Base-by-base conservation (phyloP, 306 rosid genomes). In the Echinosophora koreensis region DNA sequence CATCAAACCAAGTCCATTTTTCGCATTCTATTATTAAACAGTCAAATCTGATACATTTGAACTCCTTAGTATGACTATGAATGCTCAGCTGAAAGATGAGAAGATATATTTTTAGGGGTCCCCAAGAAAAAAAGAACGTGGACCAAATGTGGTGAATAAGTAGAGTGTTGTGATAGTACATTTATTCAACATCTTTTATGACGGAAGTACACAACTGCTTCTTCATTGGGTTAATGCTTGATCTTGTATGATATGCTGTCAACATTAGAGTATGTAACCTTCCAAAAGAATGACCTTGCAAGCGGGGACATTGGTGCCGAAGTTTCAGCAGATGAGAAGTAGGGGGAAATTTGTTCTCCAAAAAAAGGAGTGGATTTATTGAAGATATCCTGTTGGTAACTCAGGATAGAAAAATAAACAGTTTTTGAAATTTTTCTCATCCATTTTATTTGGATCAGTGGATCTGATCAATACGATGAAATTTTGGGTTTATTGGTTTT, bases 1-100 rank as follows among this genome's bases (percentile, higher is more conserved):
- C 68, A 41, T 22, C 22, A 77, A 77, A 62, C 59, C 52, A 27
- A 46, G 27, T 51, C 57, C 47, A 59, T 22, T 59, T 46, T 59
- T 78, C 13, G 47, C 30, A 78, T 70, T 37, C 46, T 16, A 70
- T 8, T 63, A 70, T 61, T 16, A 67, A 68, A 65, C 80, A 60
- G 46, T 46, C 42, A 61, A 81, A 57, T 44, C 46, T 10, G 30
- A 44, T 18, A 82, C 54, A 81, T 62, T 10, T 54, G 71, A 52
- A 62, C 49, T 54, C 63, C 52, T 55, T 16, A 55, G 15, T 55
- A 46, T 22, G 61, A 55, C 12, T 55, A 46, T 22, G 61, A 55
- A 64, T 8, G 38, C 54, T 16, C 54, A 28, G 51, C 41, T 49
- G 58, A 49, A 38, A 12, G 39, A 69, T 30, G 74, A 51, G 55